Conservation (phyloP, 2,329 filamentous ascomycete genomes). For the Orbilia oligospora region DNA sequence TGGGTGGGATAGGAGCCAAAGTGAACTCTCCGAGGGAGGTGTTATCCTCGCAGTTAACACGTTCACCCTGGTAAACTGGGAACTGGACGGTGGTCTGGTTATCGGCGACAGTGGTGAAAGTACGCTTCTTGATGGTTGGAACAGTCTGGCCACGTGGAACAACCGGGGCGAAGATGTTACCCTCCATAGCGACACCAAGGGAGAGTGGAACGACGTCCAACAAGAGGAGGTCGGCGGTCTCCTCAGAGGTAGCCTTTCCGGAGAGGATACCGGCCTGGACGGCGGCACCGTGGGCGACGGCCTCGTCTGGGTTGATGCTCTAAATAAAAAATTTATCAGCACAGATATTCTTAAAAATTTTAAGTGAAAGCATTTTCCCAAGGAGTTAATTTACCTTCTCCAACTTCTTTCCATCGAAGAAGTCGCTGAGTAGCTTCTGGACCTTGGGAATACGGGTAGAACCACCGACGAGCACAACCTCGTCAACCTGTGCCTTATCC, state of each 20-base stretch:
- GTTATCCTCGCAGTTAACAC: conserved; percentile 98
- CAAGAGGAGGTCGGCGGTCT: conserved; percentile 93
- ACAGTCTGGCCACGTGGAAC: conserved; percentile 84
- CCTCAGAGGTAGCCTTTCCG: conserved; percentile 95
- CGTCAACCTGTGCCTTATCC: conserved; percentile 92
- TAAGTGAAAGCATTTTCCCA: too few species aligned
- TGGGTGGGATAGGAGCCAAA: conserved; percentile 84
- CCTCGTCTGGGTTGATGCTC: conserved; percentile 99
- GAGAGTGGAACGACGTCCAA: conserved; percentile 97
- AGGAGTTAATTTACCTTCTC: conserved; percentile 85
- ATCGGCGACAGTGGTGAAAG: conserved; percentile 88
- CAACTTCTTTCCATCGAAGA: conserved; percentile 99
- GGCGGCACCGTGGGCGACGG: conserved; percentile 97
- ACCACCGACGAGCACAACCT: conserved; percentile 98
- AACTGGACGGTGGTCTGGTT: conserved; percentile 88
- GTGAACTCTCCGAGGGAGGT: conserved; percentile 98
- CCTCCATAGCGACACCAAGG: conserved; percentile 99
- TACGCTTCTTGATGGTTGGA: conserved; percentile 85
- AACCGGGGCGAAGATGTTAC: conserved; percentile 97
- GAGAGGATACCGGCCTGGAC: conserved; percentile 99
- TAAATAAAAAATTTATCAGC: too few species aligned
- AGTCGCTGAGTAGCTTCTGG: conserved; percentile 98
- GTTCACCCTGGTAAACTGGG: conserved; percentile 95
- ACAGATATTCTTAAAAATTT: too few species aligned
- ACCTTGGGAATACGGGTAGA: conserved; percentile 99